phyloP scores from a whole-genome alignment of 345 rosid genomes.

The Kandelia obovata region DNA sequence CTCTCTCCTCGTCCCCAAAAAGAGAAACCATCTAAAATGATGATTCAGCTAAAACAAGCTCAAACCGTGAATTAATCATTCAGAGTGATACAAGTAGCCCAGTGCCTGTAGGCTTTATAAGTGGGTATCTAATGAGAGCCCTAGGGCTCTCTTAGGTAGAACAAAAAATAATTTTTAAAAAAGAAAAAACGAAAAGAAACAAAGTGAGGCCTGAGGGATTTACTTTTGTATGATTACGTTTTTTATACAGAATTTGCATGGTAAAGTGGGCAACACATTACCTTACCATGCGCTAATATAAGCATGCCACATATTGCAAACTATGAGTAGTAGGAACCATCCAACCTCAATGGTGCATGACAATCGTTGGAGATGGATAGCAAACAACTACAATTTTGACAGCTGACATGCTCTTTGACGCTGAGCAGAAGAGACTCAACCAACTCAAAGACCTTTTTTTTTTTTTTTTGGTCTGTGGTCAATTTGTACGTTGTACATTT shows the following conservation, averaged over 20 bases:
- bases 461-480: not conserved
- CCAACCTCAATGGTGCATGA: slow-evolving; percentile 9
- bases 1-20: slow-evolving; percentile 1
- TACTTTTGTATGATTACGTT: slow-evolving; percentile 19
- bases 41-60: not conserved
- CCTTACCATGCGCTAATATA: slow-evolving; percentile 19
- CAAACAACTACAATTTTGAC: not conserved
- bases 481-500: not conserved
- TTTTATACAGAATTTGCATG: slow-evolving; percentile 20
- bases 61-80: not conserved
- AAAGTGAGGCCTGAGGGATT: not conserved
- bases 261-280: slow-evolving; percentile 2
- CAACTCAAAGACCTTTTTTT: not conserved
- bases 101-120: slow-evolving; percentile 29
- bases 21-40: not conserved
- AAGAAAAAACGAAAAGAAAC: too few species aligned
- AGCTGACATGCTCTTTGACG: not conserved
- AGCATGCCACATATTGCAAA: slow-evolving; percentile 10
- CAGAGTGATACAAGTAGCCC: slow-evolving; percentile 17
- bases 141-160: not conserved
- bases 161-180: not conserved
- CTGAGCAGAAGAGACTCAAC: not conserved
- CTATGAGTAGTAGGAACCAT: slow-evolving; percentile 4
- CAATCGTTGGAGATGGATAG: not conserved
- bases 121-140: slow-evolving; percentile 4